Evolutionary conservation across 768 basidiomycete genomes (phyloP).

Genomic region (Leccinum fibrillosum): DNA sequence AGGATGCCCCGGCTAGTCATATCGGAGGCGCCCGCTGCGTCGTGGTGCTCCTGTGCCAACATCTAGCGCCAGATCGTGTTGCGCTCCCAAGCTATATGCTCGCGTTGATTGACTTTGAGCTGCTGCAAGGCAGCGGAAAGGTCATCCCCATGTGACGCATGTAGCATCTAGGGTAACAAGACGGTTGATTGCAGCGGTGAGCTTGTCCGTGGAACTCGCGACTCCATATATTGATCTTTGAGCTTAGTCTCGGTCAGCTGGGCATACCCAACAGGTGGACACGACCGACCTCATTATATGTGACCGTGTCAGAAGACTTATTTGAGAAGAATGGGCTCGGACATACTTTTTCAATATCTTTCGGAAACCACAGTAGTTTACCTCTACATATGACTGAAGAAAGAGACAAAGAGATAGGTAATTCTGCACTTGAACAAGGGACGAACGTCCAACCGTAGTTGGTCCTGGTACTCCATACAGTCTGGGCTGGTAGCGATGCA

Average conservation of each 20-base stretch:
- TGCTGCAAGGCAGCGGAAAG: no score
- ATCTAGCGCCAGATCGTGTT: no score
- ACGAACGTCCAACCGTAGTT: conserved; percentile 30
- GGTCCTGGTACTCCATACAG: no score
- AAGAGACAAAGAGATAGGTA: conserved; percentile 73
- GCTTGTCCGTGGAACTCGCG: no score
- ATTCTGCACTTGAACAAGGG: conserved; percentile 88
- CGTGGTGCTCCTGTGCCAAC: conserved; percentile 41
- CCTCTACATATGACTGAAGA: conserved; percentile 84
- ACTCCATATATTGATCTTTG: conserved; percentile 19
- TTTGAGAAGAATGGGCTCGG: no score
- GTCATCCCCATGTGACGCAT: no score
- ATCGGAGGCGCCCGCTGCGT: conserved; percentile 37
- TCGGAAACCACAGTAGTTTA: conserved; percentile 91
- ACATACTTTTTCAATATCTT: conserved; percentile 35
- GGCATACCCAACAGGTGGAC: background rate
- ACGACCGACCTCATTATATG: conserved; percentile 48
- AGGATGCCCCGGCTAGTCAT: conserved; percentile 26
- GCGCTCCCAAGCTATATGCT: no score
- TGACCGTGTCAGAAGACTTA: conserved; percentile 82
- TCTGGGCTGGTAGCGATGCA: no score
- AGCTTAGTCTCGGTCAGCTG: conserved; percentile 40
- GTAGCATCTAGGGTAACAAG: no score
- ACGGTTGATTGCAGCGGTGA: no score
- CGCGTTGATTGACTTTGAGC: no score